Evolutionary conservation across 495 filamentous ascomycete genomes (phyloP).

Genomic region (Lasiosphaeriaceae sp.): DNA sequence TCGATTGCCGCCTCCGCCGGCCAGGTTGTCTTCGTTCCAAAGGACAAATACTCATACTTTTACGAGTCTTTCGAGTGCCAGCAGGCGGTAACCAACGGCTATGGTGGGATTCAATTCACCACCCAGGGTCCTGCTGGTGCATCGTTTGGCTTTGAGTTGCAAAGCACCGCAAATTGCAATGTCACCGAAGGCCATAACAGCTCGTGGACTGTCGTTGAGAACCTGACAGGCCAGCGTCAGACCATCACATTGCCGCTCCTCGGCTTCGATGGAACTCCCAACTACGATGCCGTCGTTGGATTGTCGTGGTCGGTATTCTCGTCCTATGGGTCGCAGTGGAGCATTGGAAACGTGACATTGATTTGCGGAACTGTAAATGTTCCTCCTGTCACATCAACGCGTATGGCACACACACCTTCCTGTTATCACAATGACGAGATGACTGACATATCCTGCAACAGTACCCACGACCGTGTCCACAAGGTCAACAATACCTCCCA

Average conservation of each 20-base stretch:
- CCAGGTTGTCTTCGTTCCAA: constrained; percentile 51
- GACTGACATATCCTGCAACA: neutral
- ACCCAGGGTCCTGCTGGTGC: constrained; percentile 51
- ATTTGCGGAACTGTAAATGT: constrained; percentile 34
- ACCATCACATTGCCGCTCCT: constrained; percentile 51
- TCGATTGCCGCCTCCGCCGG: constrained; percentile 43
- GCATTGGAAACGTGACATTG: constrained; percentile 50
- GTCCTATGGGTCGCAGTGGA: constrained; percentile 39
- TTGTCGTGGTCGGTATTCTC: constrained; percentile 52
- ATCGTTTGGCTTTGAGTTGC: constrained; percentile 50
- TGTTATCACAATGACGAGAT: neutral
- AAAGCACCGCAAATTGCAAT: constrained; percentile 45
- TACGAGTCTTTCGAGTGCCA: constrained; percentile 55
- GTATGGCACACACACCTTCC: constrained; percentile 10
- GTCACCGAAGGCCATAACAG: constrained; percentile 38
- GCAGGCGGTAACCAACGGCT: constrained; percentile 39
- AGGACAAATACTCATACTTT: constrained; percentile 48
- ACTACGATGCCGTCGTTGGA: constrained; percentile 47
- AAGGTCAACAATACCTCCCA: constrained; percentile 10
- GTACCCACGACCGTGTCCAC: constrained; percentile 10
- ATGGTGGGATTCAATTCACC: constrained; percentile 52
- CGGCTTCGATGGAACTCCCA: constrained; percentile 46
- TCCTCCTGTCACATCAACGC: constrained; percentile 13
- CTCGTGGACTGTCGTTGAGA: constrained; percentile 40
- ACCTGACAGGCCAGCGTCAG: constrained; percentile 49